phyloP scores from a whole-genome alignment of 2,329 filamentous ascomycete genomes.

The Pseudocercospora eumusae region DNA sequence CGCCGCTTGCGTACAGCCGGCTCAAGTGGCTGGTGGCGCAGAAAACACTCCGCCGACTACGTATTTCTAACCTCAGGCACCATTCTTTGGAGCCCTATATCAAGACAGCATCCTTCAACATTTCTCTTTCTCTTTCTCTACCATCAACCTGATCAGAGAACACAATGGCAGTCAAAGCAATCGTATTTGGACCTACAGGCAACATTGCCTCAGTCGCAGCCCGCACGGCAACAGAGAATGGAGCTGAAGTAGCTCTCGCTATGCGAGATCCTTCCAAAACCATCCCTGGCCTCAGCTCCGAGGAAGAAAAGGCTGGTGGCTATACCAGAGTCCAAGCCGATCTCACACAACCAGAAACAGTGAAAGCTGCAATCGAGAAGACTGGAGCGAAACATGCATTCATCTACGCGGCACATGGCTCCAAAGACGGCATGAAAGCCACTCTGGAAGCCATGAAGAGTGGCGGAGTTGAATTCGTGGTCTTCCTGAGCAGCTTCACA shows the following conservation, averaged over 20 bases:
- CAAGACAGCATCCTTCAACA: not conserved
- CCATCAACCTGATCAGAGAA: not conserved
- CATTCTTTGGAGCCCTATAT: not conserved
- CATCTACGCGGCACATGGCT: constrained; percentile 46
- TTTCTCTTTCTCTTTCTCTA: not conserved
- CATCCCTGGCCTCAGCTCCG: constrained; percentile 41
- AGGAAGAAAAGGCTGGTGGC: constrained; percentile 36
- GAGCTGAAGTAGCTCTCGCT: constrained; percentile 51
- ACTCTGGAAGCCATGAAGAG: constrained; percentile 49
- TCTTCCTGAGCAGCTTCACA: constrained; percentile 49
- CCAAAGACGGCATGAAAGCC: constrained; percentile 45
- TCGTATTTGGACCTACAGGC: constrained; percentile 56
- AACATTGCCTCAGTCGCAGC: constrained; percentile 48
- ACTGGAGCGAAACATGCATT: constrained; percentile 53
- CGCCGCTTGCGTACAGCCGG: not conserved
- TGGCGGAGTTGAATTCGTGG: constrained; percentile 49
- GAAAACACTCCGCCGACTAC: not conserved
- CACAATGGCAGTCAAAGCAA: constrained; percentile 32
- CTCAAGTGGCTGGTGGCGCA: not conserved
- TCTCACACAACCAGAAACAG: constrained; percentile 45
- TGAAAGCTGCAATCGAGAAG: constrained; percentile 45
- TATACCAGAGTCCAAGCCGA: constrained; percentile 50
- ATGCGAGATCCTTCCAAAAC: constrained; percentile 51
- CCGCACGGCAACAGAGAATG: constrained; percentile 43
- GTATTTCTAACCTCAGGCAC: not conserved